Percentiles rank a stretch among this genome's conserved stretches.
These are phyloP conservation scores for Wickerhamomyces hampshirensis DNA, from an alignment of 805 yeast species.

Conservation along the genomic window DNA sequence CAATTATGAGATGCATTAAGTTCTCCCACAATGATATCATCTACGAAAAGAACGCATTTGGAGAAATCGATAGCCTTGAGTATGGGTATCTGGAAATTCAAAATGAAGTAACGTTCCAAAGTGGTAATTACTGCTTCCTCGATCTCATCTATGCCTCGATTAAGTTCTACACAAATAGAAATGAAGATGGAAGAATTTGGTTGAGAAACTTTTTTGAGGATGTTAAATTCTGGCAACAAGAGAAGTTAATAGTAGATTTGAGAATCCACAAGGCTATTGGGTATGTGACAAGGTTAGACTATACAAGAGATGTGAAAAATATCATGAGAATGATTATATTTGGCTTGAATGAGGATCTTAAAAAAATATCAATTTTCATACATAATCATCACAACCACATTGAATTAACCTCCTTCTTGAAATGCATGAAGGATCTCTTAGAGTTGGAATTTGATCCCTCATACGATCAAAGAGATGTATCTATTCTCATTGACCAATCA, in stretches of 20 bases:
- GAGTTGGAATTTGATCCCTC: too few species aligned
- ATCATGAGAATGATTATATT: not conserved
- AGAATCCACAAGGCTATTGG: not conserved
- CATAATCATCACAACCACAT: not conserved
- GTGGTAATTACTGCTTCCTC: too few species aligned
- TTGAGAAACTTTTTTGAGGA: too few species aligned
- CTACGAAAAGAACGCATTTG: not conserved
- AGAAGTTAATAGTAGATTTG: too few species aligned
- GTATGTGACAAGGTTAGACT: not conserved
- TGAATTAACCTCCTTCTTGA: not conserved
- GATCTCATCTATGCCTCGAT: too few species aligned
- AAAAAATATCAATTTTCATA: not conserved
- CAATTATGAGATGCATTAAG: not conserved
- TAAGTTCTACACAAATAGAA: too few species aligned
- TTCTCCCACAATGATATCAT: not conserved
- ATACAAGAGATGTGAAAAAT: not conserved
- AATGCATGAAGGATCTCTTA: not conserved
- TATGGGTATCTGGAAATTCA: not conserved
- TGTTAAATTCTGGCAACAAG: too few species aligned
- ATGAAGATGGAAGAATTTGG: too few species aligned
- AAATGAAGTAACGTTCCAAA: not conserved
- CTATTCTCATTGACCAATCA: not conserved
- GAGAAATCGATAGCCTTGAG: not conserved
- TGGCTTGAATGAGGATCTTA: not conserved
- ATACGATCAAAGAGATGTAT: too few species aligned